These are phyloP conservation scores for Sarocladium brachiariae DNA, from an alignment of 2,329 filamentous ascomycete genomes.

Conservation along the genomic window DNA sequence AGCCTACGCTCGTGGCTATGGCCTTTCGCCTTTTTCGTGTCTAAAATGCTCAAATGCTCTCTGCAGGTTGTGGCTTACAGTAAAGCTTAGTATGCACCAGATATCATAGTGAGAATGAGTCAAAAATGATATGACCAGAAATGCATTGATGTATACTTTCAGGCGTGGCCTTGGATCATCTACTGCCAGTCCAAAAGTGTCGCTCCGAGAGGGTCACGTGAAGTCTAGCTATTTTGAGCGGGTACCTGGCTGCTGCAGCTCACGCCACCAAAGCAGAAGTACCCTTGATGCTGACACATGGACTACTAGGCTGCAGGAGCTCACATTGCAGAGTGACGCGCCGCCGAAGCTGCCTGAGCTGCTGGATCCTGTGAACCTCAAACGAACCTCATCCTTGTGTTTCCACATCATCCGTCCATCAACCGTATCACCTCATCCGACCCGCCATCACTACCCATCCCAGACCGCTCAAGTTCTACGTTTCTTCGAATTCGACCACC, in stretches of 20 bases:
- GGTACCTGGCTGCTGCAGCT: too few relatives aligned
- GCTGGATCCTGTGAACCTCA: not conserved
- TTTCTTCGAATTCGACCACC: not conserved
- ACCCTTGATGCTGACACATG: slow-evolving; percentile 3
- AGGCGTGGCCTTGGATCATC: too few relatives aligned
- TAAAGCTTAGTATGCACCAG: not conserved
- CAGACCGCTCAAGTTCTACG: not conserved
- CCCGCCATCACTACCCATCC: not conserved
- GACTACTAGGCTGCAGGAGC: slow-evolving; percentile 10
- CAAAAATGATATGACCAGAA: not conserved
- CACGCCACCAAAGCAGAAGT: too few relatives aligned
- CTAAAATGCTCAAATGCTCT: not conserved
- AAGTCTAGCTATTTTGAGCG: not conserved
- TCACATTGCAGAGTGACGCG: slow-evolving; percentile 28
- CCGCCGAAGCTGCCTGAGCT: slow-evolving; percentile 37
- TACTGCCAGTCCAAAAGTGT: too few relatives aligned
- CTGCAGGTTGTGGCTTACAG: too few relatives aligned
- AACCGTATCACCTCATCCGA: not conserved
- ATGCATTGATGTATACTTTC: not conserved
- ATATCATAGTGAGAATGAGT: not conserved
- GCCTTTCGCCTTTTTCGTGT: not conserved
- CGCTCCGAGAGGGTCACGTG: not conserved
- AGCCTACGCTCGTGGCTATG: not conserved
- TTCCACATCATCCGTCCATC: not conserved
- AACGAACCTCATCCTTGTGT: not conserved